These are phyloP conservation scores for Aspergillus sparsus DNA, from an alignment of 495 filamentous ascomycete genomes.

Conservation along the genomic window DNA sequence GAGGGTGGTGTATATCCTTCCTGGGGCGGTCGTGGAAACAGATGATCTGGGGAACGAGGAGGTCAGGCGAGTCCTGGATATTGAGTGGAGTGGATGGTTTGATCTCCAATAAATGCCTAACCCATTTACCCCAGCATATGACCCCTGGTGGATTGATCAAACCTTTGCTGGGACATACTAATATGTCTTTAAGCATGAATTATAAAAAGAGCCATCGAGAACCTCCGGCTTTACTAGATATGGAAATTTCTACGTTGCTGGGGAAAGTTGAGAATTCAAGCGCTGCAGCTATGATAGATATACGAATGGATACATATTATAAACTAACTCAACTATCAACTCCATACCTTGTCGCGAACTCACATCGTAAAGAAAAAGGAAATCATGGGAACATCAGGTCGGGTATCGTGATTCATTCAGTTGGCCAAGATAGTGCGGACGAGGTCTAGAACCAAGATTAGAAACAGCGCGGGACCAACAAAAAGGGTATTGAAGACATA, in stretches of 20 bases:
- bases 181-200: too few species aligned
- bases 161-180: too few species aligned
- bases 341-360: slow-evolving; percentile 12
- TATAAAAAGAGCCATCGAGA: too few species aligned
- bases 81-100: slow-evolving; percentile 38
- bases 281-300: too few species aligned
- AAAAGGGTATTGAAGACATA: slow-evolving; percentile 39
- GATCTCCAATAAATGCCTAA: not conserved
- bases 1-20: slow-evolving; percentile 62
- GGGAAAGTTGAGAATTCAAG: too few species aligned
- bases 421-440: slow-evolving; percentile 94
- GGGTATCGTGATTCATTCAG: slow-evolving; percentile 50
- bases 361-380: slow-evolving; percentile 11
- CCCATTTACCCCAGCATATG: not conserved
- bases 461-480: not conserved
- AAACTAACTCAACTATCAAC: slow-evolving; percentile 18
- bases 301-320: slow-evolving; percentile 1
- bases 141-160: too few species aligned
- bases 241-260: too few species aligned
- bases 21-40: slow-evolving; percentile 55
- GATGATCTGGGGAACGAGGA: slow-evolving; percentile 38
- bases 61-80: slow-evolving; percentile 26
- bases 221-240: too few species aligned
- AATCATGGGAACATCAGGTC: slow-evolving; percentile 22
- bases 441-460: slow-evolving; percentile 58